Evolutionary conservation across 2,329 filamentous ascomycete genomes (phyloP), one percentile per base, ranked within the genome.

Genomic region (Karstenula rhodostoma): DNA sequence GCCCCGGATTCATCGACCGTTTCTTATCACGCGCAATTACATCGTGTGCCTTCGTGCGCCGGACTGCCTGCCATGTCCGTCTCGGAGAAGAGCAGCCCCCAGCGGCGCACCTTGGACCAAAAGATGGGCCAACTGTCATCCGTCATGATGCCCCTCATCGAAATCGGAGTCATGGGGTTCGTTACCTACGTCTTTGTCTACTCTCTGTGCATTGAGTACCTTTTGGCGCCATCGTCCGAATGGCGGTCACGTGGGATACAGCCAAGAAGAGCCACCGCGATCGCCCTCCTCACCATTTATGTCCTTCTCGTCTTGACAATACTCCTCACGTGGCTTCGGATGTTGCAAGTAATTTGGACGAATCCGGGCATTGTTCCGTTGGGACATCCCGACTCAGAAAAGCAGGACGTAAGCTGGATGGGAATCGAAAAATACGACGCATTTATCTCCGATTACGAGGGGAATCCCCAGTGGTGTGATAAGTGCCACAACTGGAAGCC

Each of bases 401-500:
- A 75, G 66, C 59, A 66, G 62, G 57, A 75, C 25, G 62, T 68
- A 13, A 65, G 64, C 35, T 67, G 66, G 5, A 67, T 72, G 15
- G 68, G 74, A 27, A 96, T 96, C 73, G 96, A 95, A 73, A 89
- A 85, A 64, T 92, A 90, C 73, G 89, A 96, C 67, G 86, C 92
- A 1, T 98, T 96, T 74, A 85, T 93, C 2, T 97, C 92, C 78
- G 90, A 96, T 70, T 82, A 84, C 13, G 91, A 95, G 68, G 95
- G 95, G 0, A 56, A 63, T n/a, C 94, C 94, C 0, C 86, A 88
- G 33, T 98, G 92, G 88, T 99, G 94, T 79, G 89, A 89, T 4
- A 86, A 87, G 55, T 99, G 94, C 75, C 86, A 86, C 58, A 92
- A 90, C 65, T 97, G 91, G 87, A 98, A 97, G 77, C 89, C 91